A percentile compares a stretch with the other conserved stretches of the same genome.
phyloP scores from a whole-genome alignment of 2,329 filamentous ascomycete species.

The Onygenales sp. region DNA sequence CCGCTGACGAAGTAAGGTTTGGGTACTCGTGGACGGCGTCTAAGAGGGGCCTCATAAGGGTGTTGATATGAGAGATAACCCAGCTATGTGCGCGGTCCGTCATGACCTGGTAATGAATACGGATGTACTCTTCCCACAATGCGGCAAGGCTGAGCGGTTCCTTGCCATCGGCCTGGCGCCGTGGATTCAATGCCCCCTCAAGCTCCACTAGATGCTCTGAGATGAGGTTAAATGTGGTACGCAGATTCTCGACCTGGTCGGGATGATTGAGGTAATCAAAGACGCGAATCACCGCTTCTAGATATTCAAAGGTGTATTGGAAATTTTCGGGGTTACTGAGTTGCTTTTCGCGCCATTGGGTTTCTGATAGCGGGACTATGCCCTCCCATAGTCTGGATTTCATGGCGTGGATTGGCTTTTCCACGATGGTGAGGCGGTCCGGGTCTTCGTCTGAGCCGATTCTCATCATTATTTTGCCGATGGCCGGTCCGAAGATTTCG shows the following conservation, averaged over 20 bases:
- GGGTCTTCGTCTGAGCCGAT: conserved; percentile 10
- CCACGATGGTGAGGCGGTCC: conserved; percentile 12
- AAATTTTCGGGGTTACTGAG: conserved; percentile 14
- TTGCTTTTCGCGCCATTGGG: conserved; percentile 16
- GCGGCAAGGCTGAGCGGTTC: conserved; percentile 9
- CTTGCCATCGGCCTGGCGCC: conserved; percentile 3
- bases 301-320: conserved; percentile 15
- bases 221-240: conserved; percentile 18
- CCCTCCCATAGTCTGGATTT: conserved; percentile 19
- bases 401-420: conserved; percentile 17
- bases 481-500: background rate
- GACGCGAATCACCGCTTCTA: conserved; percentile 13
- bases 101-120: conserved; percentile 15
- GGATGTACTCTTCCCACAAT: conserved; percentile 17
- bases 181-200: conserved; percentile 12
- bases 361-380: conserved; percentile 17
- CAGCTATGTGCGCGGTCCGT: conserved; percentile 16
- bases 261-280: conserved; percentile 19
- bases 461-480: conserved; percentile 4
- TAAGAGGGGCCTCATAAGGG: conserved; percentile 10
- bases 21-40: conserved; percentile 5
- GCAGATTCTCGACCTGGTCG: conserved; percentile 8
- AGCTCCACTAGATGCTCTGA: conserved; percentile 11
- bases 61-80: conserved; percentile 12
- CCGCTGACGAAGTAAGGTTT: background rate